Conservation (phyloP, 495 filamentous ascomycete genomes). For the Apodospora peruviana region DNA sequence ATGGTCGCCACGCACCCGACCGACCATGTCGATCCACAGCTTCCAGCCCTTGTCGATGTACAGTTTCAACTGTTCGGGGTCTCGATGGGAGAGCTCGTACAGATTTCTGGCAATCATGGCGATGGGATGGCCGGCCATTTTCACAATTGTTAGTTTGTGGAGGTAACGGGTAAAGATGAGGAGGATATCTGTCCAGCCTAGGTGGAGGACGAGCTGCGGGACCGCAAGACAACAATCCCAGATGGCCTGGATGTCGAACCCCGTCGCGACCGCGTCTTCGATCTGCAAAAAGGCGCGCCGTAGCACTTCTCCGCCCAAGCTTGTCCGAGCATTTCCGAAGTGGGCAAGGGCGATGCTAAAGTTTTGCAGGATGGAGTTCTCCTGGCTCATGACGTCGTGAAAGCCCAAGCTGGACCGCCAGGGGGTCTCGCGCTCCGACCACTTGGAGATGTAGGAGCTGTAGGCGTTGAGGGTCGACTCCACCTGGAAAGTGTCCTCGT, state of each 20-base stretch:
- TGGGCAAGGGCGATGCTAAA: slow-evolving; percentile 14
- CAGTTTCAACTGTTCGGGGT: not conserved
- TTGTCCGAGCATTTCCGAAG: slow-evolving; percentile 4
- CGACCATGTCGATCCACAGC: slow-evolving; percentile 19
- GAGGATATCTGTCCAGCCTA: slow-evolving; percentile 19
- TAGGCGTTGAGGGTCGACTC: slow-evolving; percentile 7
- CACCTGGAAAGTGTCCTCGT: slow-evolving; percentile 5
- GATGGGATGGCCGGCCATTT: slow-evolving; percentile 17
- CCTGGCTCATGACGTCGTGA: not conserved
- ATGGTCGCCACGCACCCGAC: slow-evolving; percentile 6
- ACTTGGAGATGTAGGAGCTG: slow-evolving; percentile 11
- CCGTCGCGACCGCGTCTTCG: slow-evolving; percentile 13
- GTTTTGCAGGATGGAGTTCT: slow-evolving; percentile 21
- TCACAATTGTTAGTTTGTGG: slow-evolving; percentile 13
- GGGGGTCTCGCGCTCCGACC: slow-evolving; percentile 5
- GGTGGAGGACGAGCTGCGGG: slow-evolving; percentile 19
- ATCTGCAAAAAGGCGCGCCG: slow-evolving; percentile 21
- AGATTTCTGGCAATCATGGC: slow-evolving; percentile 7
- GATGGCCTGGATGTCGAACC: slow-evolving; percentile 21
- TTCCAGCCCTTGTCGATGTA: slow-evolving; percentile 18
- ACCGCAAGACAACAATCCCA: slow-evolving; percentile 31
- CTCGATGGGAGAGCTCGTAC: not conserved
- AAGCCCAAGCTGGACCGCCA: not conserved
- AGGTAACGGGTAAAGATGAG: slow-evolving; percentile 19
- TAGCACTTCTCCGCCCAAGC: slow-evolving; percentile 14